These are phyloP conservation scores for Aspergillus sp. DNA, from an alignment of 2,329 filamentous ascomycete genomes.

Conservation along the genomic window DNA sequence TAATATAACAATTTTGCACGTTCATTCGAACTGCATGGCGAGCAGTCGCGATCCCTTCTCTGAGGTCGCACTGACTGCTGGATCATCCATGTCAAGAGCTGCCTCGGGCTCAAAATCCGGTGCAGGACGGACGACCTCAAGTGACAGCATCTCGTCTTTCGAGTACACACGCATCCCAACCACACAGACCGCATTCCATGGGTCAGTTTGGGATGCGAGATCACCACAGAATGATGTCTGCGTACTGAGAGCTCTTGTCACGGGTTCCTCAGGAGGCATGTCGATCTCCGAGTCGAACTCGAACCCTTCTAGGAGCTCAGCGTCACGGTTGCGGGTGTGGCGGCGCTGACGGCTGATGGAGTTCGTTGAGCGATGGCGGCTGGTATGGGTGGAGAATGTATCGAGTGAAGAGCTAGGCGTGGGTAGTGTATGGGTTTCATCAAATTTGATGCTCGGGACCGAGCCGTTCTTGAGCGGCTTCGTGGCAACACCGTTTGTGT, in stretches of 20 bases:
- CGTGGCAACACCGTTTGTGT: constrained; percentile 19
- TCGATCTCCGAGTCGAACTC: constrained; percentile 46
- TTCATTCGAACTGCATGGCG: constrained; percentile 5
- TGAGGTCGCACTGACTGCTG: constrained; percentile 33
- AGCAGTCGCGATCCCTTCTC: constrained; percentile 20
- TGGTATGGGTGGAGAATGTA: background rate
- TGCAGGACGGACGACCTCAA: constrained; percentile 53
- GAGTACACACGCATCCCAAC: constrained; percentile 60
- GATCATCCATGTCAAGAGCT: constrained; percentile 46
- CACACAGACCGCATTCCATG: constrained; percentile 63
- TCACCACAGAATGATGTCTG: constrained; percentile 13
- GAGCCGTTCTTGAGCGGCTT: constrained; percentile 16
- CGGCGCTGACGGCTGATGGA: constrained; percentile 9
- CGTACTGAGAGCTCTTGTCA: constrained; percentile 11
- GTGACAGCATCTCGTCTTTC: constrained; percentile 49
- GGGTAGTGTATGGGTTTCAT: constrained; percentile 20
- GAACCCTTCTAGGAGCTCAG: constrained; percentile 39
- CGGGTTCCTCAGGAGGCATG: constrained; percentile 34
- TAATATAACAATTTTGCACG: background rate
- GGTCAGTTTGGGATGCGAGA: constrained; percentile 32
- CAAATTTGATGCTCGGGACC: constrained; percentile 29
- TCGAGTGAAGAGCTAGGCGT: background rate
- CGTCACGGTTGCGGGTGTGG: constrained; percentile 27
- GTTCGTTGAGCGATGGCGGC: constrained; percentile 12
- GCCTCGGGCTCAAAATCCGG: constrained; percentile 38